phyloP scores from a whole-genome alignment of 2,329 filamentous ascomycete species.

The Ramichloridium luteum region DNA sequence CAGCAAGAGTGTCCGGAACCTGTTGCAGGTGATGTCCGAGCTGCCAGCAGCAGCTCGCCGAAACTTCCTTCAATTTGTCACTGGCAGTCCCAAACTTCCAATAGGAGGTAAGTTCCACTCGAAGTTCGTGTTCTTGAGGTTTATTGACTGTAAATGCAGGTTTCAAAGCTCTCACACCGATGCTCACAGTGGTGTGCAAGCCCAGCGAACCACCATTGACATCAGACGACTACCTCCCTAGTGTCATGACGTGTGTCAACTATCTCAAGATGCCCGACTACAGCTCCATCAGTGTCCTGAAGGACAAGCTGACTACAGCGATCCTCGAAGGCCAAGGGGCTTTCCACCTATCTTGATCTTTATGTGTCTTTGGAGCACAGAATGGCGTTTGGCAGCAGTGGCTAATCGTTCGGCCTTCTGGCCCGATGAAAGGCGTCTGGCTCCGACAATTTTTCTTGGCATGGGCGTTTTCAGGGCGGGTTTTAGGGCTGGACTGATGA shows the following conservation, averaged over 20 bases:
- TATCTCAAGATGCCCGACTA: slow-evolving; percentile 98
- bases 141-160: slow-evolving; percentile 40
- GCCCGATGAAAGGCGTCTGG: too few species aligned
- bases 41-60: slow-evolving; percentile 61
- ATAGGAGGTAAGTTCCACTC: slow-evolving; percentile 66
- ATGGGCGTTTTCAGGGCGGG: too few species aligned
- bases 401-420: too few species aligned
- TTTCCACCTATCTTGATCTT: slow-evolving; percentile 63
- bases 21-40: slow-evolving; percentile 91
- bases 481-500: too few species aligned
- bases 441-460: too few species aligned
- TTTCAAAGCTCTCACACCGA: slow-evolving; percentile 91
- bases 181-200: slow-evolving; percentile 98
- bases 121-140: slow-evolving; percentile 4
- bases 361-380: too few species aligned
- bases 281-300: slow-evolving; percentile 63
- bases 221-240: slow-evolving; percentile 95
- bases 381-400: too few species aligned
- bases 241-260: slow-evolving; percentile 99
- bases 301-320: slow-evolving; percentile 66
- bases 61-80: slow-evolving; percentile 95
- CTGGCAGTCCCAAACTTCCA: slow-evolving; percentile 91
- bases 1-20: slow-evolving; percentile 84
- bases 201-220: slow-evolving; percentile 90
- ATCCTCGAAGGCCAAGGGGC: slow-evolving; percentile 94